Conservation (phyloP, 495 filamentous ascomycete genomes). For the Rusavskia elegans region DNA sequence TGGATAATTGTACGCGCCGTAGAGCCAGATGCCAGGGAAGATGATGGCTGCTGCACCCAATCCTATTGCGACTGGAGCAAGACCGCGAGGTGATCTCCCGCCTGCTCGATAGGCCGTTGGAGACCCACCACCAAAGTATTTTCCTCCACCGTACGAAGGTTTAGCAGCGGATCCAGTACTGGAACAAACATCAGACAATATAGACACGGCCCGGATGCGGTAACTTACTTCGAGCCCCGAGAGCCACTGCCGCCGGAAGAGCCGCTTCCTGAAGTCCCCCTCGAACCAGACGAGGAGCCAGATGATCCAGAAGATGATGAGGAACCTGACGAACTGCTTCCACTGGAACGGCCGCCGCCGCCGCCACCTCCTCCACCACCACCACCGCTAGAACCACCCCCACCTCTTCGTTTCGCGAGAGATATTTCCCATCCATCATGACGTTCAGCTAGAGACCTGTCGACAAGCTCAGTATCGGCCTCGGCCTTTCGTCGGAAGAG, state of each 20-base stretch:
- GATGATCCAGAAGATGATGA: constrained; percentile 14
- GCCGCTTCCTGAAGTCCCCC: constrained; percentile 7
- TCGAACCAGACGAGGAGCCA: constrained; percentile 12
- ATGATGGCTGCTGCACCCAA: constrained; percentile 36
- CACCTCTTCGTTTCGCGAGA: constrained; percentile 32
- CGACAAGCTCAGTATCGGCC: constrained; percentile 10
- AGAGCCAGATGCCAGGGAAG: constrained; percentile 41
- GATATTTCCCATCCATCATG: constrained; percentile 12
- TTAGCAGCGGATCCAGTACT: constrained; percentile 46
- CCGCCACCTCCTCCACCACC: constrained; percentile 18
- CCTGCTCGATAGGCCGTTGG: constrained; percentile 53
- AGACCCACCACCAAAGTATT: constrained; percentile 69
- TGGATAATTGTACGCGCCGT: constrained; percentile 56
- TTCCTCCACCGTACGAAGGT: constrained; percentile 46
- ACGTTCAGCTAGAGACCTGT: constrained; percentile 1
- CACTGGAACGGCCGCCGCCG: constrained; percentile 15
- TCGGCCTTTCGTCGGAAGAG: constrained; percentile 9
- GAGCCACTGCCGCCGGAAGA: no score
- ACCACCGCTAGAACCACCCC: constrained; percentile 24
- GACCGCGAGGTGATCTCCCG: constrained; percentile 32
- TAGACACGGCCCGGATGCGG: no score
- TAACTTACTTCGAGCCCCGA: no score
- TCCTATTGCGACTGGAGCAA: constrained; percentile 41
- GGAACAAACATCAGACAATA: constrained; percentile 3
- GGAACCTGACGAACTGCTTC: constrained; percentile 14